Percentiles rank a stretch among this genome's conserved stretches.
phyloP scores from a whole-genome alignment of 2,329 filamentous ascomycete genomes.

The Lasiodiplodia gonubiensis region DNA sequence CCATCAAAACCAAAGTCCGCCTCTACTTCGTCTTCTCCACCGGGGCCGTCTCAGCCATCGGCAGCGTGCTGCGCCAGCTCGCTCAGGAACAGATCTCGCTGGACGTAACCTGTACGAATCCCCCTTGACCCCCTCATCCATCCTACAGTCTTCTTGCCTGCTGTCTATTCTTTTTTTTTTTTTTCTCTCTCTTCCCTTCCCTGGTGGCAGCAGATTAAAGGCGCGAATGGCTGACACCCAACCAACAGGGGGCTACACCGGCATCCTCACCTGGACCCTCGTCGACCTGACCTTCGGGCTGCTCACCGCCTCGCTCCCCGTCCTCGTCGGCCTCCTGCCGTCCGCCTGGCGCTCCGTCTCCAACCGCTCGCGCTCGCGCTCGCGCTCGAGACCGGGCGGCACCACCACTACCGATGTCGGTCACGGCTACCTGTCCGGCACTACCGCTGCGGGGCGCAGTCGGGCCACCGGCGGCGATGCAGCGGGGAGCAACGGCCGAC shows the following conservation, averaged over 20 bases:
- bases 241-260: conserved; percentile 19
- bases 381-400: background rate
- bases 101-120: conserved; percentile 16
- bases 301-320: conserved; percentile 22
- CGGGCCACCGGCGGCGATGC: background rate
- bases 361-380: background rate
- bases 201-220: no score
- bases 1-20: conserved; percentile 38
- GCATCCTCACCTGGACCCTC: conserved; percentile 23
- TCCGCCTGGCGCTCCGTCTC: conserved; percentile 13
- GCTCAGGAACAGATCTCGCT: conserved; percentile 11
- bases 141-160: background rate
- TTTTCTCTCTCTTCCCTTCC: no score
- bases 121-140: background rate
- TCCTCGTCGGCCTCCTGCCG: conserved; percentile 17
- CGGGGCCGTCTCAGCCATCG: conserved; percentile 41
- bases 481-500: background rate
- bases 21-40: conserved; percentile 43
- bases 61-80: conserved; percentile 29
- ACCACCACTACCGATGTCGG: background rate
- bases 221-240: background rate
- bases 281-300: conserved; percentile 23
- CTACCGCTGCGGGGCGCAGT: background rate
- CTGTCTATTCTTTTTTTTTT: no score
- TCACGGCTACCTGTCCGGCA: background rate